These are phyloP conservation scores for Cladorrhinum samala DNA, from an alignment of 495 filamentous ascomycete genomes.

Conservation along the genomic window DNA sequence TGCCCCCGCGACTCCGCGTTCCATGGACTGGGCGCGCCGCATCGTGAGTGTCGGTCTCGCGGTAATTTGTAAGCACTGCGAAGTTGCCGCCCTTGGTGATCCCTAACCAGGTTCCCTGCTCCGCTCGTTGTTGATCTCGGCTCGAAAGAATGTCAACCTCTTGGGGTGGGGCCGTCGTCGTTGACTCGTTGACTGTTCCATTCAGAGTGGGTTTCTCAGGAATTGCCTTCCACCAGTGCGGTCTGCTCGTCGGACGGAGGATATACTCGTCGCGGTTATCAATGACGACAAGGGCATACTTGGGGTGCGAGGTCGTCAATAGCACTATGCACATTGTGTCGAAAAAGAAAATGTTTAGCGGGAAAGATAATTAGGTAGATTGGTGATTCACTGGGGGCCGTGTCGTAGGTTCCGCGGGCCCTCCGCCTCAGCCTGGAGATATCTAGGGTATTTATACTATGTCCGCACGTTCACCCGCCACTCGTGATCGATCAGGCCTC, in stretches of 20 bases:
- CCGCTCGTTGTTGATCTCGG: constrained; percentile 45
- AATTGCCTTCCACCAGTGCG: constrained; percentile 69
- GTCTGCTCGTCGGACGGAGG: constrained; percentile 73
- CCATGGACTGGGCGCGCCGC: constrained; percentile 49
- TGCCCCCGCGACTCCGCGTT: constrained; percentile 66
- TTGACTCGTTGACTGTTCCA: constrained; percentile 1
- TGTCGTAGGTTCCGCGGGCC: not conserved
- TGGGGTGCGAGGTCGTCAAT: constrained; percentile 81
- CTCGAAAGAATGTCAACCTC: constrained; percentile 44
- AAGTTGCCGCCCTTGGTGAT: constrained; percentile 78
- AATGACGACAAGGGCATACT: constrained; percentile 82
- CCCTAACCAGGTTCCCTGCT: constrained; percentile 86
- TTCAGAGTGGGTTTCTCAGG: constrained; percentile 15
- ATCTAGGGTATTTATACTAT: not conserved
- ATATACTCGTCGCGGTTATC: constrained; percentile 97
- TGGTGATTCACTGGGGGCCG: no score
- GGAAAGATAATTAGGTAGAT: not conserved
- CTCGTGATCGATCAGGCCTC: not conserved
- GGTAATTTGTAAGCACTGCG: constrained; percentile 91
- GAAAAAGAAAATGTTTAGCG: not conserved
- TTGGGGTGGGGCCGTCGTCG: not conserved
- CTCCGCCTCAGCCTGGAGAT: not conserved
- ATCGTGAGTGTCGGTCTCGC: constrained; percentile 59
- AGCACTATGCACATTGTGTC: constrained; percentile 85
- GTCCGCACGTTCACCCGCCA: not conserved